These are phyloP conservation scores for Rhododendron ferrugineum DNA, from an alignment of 148 eudicot species.

Conservation along the genomic window DNA sequence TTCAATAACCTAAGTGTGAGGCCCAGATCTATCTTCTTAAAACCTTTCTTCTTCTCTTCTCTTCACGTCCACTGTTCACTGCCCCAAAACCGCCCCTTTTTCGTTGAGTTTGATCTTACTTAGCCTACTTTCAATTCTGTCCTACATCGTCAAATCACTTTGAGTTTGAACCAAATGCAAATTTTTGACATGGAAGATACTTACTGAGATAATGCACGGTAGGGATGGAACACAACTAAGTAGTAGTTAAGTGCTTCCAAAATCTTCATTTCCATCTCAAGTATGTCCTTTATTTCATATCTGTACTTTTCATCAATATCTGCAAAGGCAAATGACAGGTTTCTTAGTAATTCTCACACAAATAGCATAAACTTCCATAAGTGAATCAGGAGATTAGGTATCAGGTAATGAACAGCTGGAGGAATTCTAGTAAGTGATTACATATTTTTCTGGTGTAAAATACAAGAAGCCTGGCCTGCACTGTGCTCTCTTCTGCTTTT, in stretches of 20 bases:
- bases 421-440: conserved; percentile 21
- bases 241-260: conserved; percentile 92
- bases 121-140: background rate
- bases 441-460: conserved; percentile 85
- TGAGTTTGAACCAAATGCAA: background rate
- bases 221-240: conserved; percentile 92
- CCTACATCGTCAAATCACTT: background rate
- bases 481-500: conserved; percentile 98
- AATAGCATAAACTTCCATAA: background rate
- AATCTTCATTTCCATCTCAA: conserved; percentile 99
- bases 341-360: conserved; percentile 12
- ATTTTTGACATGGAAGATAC: conserved; percentile 19
- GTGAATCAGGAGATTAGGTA: background rate
- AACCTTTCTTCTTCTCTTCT: too few species aligned
- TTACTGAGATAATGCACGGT: conserved; percentile 79
- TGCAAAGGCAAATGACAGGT: conserved; percentile 30
- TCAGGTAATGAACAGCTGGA: background rate
- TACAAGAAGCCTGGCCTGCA: conserved; percentile 88
- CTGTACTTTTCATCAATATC: conserved; percentile 74
- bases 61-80: too few species aligned
- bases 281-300: conserved; percentile 91
- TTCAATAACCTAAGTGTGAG: too few species aligned
- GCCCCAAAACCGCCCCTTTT: too few species aligned
- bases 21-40: too few species aligned
- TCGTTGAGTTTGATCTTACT: too few species aligned